Base-by-base conservation (phyloP, 2,329 filamentous ascomycete species). In the Lojkania enalia region DNA sequence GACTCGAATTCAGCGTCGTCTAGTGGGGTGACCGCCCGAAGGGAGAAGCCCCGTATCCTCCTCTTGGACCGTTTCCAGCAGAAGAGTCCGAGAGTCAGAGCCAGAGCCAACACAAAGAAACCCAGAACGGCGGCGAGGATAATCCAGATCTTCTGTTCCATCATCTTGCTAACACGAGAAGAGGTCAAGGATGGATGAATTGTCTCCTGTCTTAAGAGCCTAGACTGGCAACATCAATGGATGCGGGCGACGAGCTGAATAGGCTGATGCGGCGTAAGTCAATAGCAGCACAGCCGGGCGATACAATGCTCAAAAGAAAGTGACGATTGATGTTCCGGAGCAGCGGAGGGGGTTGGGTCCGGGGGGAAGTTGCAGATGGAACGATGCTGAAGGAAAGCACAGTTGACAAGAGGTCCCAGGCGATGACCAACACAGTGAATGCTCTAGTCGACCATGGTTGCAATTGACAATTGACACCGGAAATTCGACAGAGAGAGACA, bases 1-100 rank as follows among this genome's bases (percentile, higher is more conserved):
- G 67, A 70, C 54, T 71, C 67, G 40, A 71, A 70, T 51, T 69
- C 67, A 44, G 67, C 67, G 33, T 71, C 67, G 52, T 70, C 66
- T 33, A 71, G 51, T 40, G 68, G 68, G 27, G 68, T 71, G 21
- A 69, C 66, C 16, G 67, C 61, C 49, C 68, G 64, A 37, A 67
- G 51, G 13, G 65, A 62, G 52, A 71, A 70, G 18, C 62, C 58
- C 48, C 64, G 60, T 30, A 64, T 53, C 53, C 54, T 57, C 54
- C 54, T 65, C 54, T 64, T 61, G 20, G 60, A 62, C 27, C 67
- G 61, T 48, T 62, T 63, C 56, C 60, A 61, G 45, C 59, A 61
- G 35, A 64, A 67, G 31, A 69, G 58, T 19, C 59, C 39, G 14
- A 65, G 51, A 36, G 64, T 59, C 20, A 56, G 42, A 27, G 58